phyloP scores from a whole-genome alignment of 2,329 filamentous ascomycete genomes.

The Curvularia eragrostidis region DNA sequence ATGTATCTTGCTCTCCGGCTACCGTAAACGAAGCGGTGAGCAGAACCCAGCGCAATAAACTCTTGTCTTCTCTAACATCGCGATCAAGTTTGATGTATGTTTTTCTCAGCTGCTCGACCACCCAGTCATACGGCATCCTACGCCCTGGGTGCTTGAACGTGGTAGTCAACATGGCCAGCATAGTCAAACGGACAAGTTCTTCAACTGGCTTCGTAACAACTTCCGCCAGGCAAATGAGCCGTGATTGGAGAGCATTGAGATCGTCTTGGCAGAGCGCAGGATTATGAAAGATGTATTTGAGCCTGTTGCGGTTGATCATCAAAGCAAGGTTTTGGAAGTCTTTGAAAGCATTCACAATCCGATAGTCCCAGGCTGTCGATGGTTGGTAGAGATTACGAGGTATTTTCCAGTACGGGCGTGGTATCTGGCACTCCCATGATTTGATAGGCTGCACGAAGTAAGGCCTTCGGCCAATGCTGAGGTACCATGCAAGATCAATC shows the following conservation, averaged over 20 bases:
- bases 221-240: neutral
- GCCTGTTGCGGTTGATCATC: constrained; percentile 1
- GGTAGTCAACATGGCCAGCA: neutral
- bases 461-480: neutral
- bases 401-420: neutral
- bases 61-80: neutral
- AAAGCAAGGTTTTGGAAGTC: neutral
- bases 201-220: neutral
- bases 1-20: neutral
- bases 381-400: neutral
- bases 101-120: neutral
- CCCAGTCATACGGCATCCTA: neutral
- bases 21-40: neutral
- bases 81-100: neutral
- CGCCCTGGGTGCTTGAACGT: neutral
- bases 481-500: neutral
- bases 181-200: neutral
- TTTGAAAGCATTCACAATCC: neutral
- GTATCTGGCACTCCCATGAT: neutral
- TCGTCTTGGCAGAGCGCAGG: neutral
- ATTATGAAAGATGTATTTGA: neutral
- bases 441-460: neutral
- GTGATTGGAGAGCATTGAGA: neutral
- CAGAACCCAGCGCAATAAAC: neutral
- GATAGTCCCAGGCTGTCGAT: constrained; percentile 1